Conservation (phyloP, 208 protist species). For the Trypanosoma melophagium region DNA sequence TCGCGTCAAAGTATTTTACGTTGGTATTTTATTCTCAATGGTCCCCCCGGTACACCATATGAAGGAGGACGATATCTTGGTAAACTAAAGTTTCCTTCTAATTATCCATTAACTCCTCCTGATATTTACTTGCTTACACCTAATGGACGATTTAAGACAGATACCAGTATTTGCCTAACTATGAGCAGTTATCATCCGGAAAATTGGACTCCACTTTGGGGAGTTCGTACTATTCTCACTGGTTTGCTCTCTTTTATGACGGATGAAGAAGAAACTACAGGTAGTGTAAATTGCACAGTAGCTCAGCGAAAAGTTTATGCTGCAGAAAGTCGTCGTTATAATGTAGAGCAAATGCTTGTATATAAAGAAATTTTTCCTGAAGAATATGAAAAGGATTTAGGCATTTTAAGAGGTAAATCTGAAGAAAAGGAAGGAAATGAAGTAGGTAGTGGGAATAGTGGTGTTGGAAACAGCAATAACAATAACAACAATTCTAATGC, state of each 20-base stretch:
- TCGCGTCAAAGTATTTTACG: constrained; percentile 91
- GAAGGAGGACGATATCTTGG: constrained; percentile 96
- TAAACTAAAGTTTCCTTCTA: constrained; percentile 89
- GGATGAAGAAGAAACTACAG: constrained; percentile 49
- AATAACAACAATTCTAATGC: constrained; percentile 9
- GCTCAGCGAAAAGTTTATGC: constrained; percentile 47
- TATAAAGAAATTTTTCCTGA: constrained; percentile 56
- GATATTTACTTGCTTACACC: constrained; percentile 84
- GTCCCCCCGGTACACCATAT: constrained; percentile 86
- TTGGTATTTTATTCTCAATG: constrained; percentile 96
- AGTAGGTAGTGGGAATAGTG: background rate
- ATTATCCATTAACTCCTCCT: constrained; percentile 97
- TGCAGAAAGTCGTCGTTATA: constrained; percentile 45
- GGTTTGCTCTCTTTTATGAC: constrained; percentile 85
- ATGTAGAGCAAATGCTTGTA: constrained; percentile 37
- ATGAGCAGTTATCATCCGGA: constrained; percentile 90
- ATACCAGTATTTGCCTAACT: constrained; percentile 70
- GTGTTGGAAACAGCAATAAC: background rate
- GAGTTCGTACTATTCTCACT: constrained; percentile 71
- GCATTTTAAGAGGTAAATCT: background rate
- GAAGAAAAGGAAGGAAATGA: background rate
- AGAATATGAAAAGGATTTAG: constrained; percentile 40
- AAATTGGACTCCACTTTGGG: constrained; percentile 89
- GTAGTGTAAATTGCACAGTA: constrained; percentile 32
- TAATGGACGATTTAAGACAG: constrained; percentile 75